A percentile compares a stretch with the other conserved stretches of the same genome.
phyloP scores from a whole-genome alignment of 768 basidiomycete species.

The Leccinum truebloodii region DNA sequence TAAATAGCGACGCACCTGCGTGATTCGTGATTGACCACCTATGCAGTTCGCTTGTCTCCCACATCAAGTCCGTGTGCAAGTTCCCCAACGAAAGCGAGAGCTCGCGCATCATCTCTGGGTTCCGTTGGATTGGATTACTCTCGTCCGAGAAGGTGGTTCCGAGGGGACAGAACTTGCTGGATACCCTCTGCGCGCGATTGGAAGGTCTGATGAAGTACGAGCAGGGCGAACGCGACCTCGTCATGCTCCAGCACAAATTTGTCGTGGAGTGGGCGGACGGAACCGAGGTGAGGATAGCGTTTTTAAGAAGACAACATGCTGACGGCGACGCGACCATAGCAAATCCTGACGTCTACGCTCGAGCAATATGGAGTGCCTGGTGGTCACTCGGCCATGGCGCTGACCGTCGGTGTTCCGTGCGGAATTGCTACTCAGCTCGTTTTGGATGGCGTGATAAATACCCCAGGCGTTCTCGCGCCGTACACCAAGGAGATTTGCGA shows the following conservation, averaged over 20 bases:
- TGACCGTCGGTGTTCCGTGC: constrained; percentile 89
- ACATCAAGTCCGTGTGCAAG: constrained; percentile 65
- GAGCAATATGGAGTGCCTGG: constrained; percentile 81
- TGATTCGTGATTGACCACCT: constrained; percentile 4
- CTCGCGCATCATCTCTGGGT: constrained; percentile 80
- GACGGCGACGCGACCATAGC: too few species aligned
- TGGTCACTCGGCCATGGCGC: constrained; percentile 90
- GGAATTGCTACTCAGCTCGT: constrained; percentile 93
- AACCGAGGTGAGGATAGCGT: constrained; percentile 48
- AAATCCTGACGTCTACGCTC: constrained; percentile 47
- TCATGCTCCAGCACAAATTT: constrained; percentile 98
- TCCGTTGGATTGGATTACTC: constrained; percentile 94
- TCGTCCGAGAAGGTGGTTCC: constrained; percentile 54
- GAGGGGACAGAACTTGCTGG: constrained; percentile 77
- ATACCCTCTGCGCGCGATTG: too few species aligned
- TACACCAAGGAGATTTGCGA: constrained; percentile 87
- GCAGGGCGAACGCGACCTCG: constrained; percentile 87
- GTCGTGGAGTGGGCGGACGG: constrained; percentile 89
- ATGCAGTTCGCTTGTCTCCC: constrained; percentile 64
- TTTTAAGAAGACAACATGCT: too few species aligned
- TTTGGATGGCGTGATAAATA: constrained; percentile 79
- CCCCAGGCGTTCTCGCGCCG: constrained; percentile 81
- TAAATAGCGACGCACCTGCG: constrained; percentile 29
- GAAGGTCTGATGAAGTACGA: too few species aligned
- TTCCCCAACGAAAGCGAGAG: constrained; percentile 75